Percentiles rank a stretch among this genome's conserved stretches.
These are phyloP conservation scores for cucumber (Cucumis sativus) DNA, from an alignment of 306 rosid genomes.

Conservation along the genomic window DNA sequence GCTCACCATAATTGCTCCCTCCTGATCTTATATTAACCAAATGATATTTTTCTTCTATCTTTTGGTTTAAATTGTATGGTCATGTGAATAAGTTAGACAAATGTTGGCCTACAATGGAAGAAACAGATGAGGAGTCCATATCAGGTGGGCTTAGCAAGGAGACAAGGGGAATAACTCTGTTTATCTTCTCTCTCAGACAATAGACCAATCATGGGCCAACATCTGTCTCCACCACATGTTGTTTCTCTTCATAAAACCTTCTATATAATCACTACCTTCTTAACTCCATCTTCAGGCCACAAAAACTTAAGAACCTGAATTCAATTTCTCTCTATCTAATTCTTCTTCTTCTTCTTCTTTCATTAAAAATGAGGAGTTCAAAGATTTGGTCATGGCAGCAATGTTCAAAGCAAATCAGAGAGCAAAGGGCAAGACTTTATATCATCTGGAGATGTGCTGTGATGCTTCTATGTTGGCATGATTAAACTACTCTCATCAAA, in stretches of 20 bases:
- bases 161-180: slow-evolving; percentile 7
- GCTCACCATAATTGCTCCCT: background rate
- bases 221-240: slow-evolving; percentile 1
- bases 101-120: background rate
- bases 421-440: slow-evolving; percentile 77
- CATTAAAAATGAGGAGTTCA: slow-evolving; percentile 36
- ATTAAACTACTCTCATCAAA: slow-evolving; percentile 16
- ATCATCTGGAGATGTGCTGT: slow-evolving; percentile 94
- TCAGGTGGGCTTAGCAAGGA: background rate
- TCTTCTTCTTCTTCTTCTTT: background rate
- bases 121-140: slow-evolving; percentile 4
- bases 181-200: background rate
- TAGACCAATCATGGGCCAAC: slow-evolving; percentile 3
- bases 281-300: slow-evolving; percentile 12
- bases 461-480: slow-evolving; percentile 71
- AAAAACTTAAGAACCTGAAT: background rate
- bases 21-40: background rate
- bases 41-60: background rate
- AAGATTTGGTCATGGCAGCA: slow-evolving; percentile 46
- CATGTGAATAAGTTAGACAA: background rate
- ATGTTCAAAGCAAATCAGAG: slow-evolving; percentile 65
- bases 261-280: slow-evolving; percentile 5
- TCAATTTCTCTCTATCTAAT: background rate
- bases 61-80: background rate
- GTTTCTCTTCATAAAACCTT: background rate